Conservation (phyloP, 805 yeast species). For the Candida sonorensis region DNA sequence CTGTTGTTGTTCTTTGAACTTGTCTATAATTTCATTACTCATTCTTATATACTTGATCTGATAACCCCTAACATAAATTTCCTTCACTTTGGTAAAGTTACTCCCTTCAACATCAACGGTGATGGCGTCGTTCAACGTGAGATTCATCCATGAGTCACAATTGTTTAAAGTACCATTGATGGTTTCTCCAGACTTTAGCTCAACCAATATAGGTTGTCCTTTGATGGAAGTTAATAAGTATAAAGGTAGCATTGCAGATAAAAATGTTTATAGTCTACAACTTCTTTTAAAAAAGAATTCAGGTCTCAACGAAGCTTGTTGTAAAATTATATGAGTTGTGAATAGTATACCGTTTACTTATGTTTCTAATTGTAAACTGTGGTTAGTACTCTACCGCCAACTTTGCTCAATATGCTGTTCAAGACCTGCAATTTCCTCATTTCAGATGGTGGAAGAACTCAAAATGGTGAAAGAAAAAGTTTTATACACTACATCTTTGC, state of each 20-base stretch:
- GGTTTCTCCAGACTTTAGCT: conserved; percentile 86
- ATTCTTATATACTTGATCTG: conserved; percentile 74
- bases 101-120: conserved; percentile 59
- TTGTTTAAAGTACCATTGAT: conserved; percentile 76
- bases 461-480: no score
- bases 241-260: conserved; percentile 64
- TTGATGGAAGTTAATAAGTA: conserved; percentile 87
- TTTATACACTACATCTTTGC: no score
- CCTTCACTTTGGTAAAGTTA: conserved; percentile 55
- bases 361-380: no score
- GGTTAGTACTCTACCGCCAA: no score
- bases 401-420: no score
- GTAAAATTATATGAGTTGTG: no score
- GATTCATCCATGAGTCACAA: conserved; percentile 95
- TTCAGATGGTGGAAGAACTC: no score
- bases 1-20: conserved; percentile 58
- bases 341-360: no score
- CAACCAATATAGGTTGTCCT: conserved; percentile 81
- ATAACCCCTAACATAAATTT: conserved; percentile 77
- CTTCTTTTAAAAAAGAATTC: no score
- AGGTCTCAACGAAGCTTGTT: no score
- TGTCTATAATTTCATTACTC: conserved; percentile 71
- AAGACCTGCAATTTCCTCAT: no score
- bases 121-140: conserved; percentile 71
- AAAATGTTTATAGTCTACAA: no score